Evolutionary conservation across 768 basidiomycete genomes (phyloP).

Genomic region (Galerina marginata): DNA sequence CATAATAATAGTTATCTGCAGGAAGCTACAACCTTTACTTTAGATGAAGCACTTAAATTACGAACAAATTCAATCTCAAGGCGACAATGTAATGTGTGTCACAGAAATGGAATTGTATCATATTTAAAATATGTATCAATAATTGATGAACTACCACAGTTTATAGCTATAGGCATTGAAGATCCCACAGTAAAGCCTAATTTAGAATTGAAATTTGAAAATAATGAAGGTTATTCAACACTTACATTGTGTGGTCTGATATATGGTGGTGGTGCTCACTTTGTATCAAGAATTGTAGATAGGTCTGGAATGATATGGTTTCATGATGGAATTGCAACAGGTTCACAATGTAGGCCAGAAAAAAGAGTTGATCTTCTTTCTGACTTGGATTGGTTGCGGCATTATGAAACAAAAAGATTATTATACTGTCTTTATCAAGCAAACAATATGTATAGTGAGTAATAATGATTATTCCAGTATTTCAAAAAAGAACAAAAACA

Average conservation of each 20-base stretch:
- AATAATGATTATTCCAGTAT: too few relatives aligned
- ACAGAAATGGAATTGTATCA: too few relatives aligned
- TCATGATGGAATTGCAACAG: constrained; percentile 15
- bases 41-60: too few relatives aligned
- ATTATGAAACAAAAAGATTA: not conserved
- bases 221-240: not conserved
- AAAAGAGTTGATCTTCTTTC: not conserved
- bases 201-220: not conserved
- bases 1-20: too few relatives aligned
- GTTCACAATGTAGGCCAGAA: not conserved
- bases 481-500: too few relatives aligned
- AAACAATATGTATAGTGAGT: not conserved
- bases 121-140: too few relatives aligned
- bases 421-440: not conserved
- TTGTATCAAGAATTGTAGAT: constrained; percentile 5
- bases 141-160: not conserved
- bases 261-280: constrained; percentile 14
- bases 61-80: too few relatives aligned
- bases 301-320: constrained; percentile 8
- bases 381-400: not conserved
- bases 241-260: constrained; percentile 8
- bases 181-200: not conserved
- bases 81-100: too few relatives aligned
- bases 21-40: too few relatives aligned
- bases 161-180: not conserved